Percentiles rank a stretch among this genome's conserved stretches.
phyloP scores from a whole-genome alignment of 2,329 filamentous ascomycete species.

The Didymella pomorum region DNA sequence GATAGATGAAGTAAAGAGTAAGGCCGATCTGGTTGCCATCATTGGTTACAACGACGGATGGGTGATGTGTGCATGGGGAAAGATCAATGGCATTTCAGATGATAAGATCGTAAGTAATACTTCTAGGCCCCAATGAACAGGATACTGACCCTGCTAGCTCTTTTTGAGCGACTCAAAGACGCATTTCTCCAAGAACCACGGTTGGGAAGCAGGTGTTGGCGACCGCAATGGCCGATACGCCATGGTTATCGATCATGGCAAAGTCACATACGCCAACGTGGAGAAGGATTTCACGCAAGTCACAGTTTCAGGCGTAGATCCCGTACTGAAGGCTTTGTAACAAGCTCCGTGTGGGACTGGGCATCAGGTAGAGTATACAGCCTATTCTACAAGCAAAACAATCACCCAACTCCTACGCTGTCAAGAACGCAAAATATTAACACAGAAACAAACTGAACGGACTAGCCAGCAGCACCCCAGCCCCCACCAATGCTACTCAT shows the following conservation, averaged over 20 bases:
- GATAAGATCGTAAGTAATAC: slow-evolving; percentile 3
- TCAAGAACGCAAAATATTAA: background rate
- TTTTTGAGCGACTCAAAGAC: slow-evolving; percentile 8
- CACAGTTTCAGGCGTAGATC: slow-evolving; percentile 2
- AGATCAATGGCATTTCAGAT: slow-evolving; percentile 3
- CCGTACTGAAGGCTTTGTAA: background rate
- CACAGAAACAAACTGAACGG: background rate
- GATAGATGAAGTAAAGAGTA: slow-evolving; percentile 6
- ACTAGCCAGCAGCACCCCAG: background rate
- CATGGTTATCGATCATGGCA: slow-evolving; percentile 5
- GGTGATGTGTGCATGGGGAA: slow-evolving; percentile 6
- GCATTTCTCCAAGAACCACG: slow-evolving; percentile 1
- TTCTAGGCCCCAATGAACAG: background rate
- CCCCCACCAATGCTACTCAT: slow-evolving; percentile 6
- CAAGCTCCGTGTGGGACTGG: background rate
- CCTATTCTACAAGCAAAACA: background rate
- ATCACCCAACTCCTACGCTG: background rate
- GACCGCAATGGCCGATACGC: slow-evolving; percentile 2
- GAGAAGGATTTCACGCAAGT: slow-evolving; percentile 6
- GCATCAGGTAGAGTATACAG: background rate
- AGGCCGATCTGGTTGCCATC: slow-evolving; percentile 1
- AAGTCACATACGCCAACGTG: slow-evolving; percentile 3
- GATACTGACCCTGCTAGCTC: background rate
- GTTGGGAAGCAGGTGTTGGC: slow-evolving; percentile 2
- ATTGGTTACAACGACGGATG: slow-evolving; percentile 4